Percentiles rank a stretch among this genome's conserved stretches.
These are phyloP conservation scores for Plasmodium fragile DNA, from an alignment of 169 alveolate species.

Conservation along the genomic window DNA sequence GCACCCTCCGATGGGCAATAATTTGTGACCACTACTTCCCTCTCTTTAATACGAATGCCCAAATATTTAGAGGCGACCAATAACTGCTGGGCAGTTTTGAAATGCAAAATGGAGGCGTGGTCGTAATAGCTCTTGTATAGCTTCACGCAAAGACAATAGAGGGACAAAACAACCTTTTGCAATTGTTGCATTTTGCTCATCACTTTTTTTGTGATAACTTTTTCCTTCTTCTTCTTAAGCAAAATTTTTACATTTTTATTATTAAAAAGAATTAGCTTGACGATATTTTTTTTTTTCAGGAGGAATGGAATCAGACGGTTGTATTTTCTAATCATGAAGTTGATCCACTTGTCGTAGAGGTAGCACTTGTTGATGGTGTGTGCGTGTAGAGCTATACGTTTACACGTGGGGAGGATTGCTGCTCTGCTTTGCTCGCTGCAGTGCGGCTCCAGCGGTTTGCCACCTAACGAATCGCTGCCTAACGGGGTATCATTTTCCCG, in stretches of 20 bases:
- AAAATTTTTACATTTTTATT: conserved; percentile 38
- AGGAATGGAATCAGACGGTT: conserved; percentile 16
- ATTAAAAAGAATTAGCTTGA: conserved; percentile 54
- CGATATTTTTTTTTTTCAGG: conserved; percentile 37
- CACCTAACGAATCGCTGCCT: background rate
- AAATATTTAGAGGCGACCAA: conserved; percentile 57
- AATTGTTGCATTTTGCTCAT: conserved; percentile 19
- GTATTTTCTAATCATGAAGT: conserved; percentile 31
- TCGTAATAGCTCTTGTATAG: conserved; percentile 54
- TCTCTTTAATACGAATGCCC: conserved; percentile 39
- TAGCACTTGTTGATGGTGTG: conserved; percentile 66
- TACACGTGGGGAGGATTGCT: background rate
- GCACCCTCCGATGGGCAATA: background rate
- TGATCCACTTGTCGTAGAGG: conserved; percentile 57
- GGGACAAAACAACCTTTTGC: conserved; percentile 23
- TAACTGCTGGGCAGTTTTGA: conserved; percentile 49
- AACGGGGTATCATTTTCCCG: background rate
- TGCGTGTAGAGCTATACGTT: background rate
- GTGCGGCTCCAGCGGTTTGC: background rate
- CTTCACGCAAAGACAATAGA: conserved; percentile 34
- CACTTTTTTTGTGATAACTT: conserved; percentile 1
- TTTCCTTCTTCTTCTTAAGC: conserved; percentile 48
- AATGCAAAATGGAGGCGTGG: conserved; percentile 62
- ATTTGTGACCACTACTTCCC: background rate
- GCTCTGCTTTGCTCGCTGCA: background rate